Base-by-base conservation (phyloP, 2,329 filamentous ascomycete species). In the Trichoderma sp. region DNA sequence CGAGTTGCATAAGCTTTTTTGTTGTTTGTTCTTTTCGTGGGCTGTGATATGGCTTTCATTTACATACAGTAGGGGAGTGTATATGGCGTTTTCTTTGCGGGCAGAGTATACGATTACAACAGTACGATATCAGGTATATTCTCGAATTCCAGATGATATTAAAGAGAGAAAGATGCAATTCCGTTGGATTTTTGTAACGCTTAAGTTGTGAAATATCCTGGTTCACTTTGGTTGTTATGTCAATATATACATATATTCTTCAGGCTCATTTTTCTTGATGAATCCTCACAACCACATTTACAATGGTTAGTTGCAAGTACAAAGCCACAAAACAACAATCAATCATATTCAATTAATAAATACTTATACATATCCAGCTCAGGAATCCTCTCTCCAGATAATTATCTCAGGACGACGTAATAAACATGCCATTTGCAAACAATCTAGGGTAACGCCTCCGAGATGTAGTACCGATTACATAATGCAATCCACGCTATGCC, bases 1-100 rank as follows among this genome's bases (percentile, higher is more conserved):
- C 83, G 86, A 24, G 86, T 86, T 77, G 80, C 81, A 45, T 85
- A 75, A 24, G 14, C 16, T 45, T 31, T 18, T 35, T 24, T 35
- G 18, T 27, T 7, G 33, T 5, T n/a, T 27, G 8, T 35, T 31
- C 6, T n/a, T 63, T 63, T 29, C 18, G 14, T 18, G 18, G 9
- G 59, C 29, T n/a, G 9, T 33, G 59, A 29, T 62, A n/a, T 62
- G 59, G 24, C 11, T 21, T 33, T 12, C 29, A 62, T 64, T 64
- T 21, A 14, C n/a, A 35, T 33, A 35, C 11, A 33, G 18, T 35
- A 33, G 6, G 60, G 60, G 29, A 18, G 50, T 24, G 56, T 29
- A 4, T n/a, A 63, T 64, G 62, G 62, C 31, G 31, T 64, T 63
- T 64, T 38, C n/a, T 41, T n/a, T n/a, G n/a, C 9, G 21, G 33